A percentile compares a stretch with the other conserved stretches of the same genome.
Conservation (phyloP, 106 monocot genomes). For the Triglochin maritima region DNA sequence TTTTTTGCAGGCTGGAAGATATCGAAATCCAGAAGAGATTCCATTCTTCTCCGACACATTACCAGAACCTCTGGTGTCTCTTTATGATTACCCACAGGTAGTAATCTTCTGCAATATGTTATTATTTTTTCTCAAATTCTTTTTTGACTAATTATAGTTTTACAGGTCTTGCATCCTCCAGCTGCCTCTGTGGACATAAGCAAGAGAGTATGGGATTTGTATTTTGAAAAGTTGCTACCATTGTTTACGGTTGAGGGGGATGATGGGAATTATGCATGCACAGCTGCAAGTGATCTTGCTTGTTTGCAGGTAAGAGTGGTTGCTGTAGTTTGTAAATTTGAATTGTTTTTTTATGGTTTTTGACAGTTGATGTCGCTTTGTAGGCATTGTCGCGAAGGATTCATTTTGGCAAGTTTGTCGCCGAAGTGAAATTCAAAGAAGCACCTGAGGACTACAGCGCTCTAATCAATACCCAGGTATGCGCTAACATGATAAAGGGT, state of each 20-base stretch:
- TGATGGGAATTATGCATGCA: conserved; percentile 78
- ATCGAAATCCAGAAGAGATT: conserved; percentile 72
- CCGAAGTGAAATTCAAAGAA: conserved; percentile 87
- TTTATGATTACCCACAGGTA: conserved; percentile 32
- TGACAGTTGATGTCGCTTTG: background rate
- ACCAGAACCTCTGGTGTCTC: conserved; percentile 21
- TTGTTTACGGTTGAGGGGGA: conserved; percentile 60
- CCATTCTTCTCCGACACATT: conserved; percentile 72
- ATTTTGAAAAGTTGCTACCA: conserved; percentile 57
- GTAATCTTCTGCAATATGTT: background rate
- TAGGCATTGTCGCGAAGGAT: conserved; percentile 90
- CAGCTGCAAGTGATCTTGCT: conserved; percentile 57
- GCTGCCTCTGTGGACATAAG: conserved; percentile 53
- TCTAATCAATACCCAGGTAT: conserved; percentile 52
- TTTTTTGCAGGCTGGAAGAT: conserved; percentile 51
- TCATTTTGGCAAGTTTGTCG: conserved; percentile 79
- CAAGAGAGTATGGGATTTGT: conserved; percentile 64
- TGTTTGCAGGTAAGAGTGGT: conserved; percentile 60
- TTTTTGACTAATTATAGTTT: background rate
- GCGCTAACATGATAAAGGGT: background rate
- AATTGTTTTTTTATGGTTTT: background rate
- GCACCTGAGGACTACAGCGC: conserved; percentile 59
- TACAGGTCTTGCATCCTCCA: conserved; percentile 53
- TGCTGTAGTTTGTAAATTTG: background rate
- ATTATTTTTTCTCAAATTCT: background rate